Evolutionary conservation across 2,329 filamentous ascomycete genomes (phyloP), one percentile per base, ranked within the genome.

Genomic region (Uncinocarpus reesii): DNA sequence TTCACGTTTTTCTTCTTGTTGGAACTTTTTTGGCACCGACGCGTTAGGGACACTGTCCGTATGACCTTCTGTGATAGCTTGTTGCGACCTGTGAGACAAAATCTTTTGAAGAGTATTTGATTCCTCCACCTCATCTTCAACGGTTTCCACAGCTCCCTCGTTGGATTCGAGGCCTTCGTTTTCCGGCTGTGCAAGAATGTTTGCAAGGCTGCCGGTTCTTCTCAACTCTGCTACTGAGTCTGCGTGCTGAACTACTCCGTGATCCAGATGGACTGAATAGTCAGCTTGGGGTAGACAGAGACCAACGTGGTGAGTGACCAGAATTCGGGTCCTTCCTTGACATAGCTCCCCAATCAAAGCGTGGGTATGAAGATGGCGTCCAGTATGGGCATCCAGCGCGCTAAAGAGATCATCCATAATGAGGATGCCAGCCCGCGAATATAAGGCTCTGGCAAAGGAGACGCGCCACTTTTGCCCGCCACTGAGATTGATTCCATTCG

Each of bases 401-500:
- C 82, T 86, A 62, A 93, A 89, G 34, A 90, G 85, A 59, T 93
- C 86, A 61, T 93, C 86, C 57, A 92, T 72, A 15, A 92, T 70
- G 4, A 93, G 69, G 53, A 88, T 81, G 0, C 83, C 81, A 1
- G 84, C 84, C 11, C 85, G 74, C 1, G 84, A 89, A 63, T 92
- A 92, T 15, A 92, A 71, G 0, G 86, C 85, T 40, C 86, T 74
- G 1, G 86, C 86, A 56, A 93, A 79, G 0, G 84, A 86, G 26
- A 92, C 76, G 45, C 86, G 77, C 83, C 86, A 89, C 58, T 85
- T 80, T 64, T 93, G 86, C 0, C 86, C 87, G 53, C 87, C 86
- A 52, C 82, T 87, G 5, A 93, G 70, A 56, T 90, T 89, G 56
- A 92, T 85, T 5, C 86, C 86, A 53, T 90, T 89, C 2, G 84